Percentiles rank a stretch among this genome's conserved stretches.
These are phyloP conservation scores for Brasilioporus rufonigricans DNA, from an alignment of 768 basidiomycete species.

Conservation along the genomic window DNA sequence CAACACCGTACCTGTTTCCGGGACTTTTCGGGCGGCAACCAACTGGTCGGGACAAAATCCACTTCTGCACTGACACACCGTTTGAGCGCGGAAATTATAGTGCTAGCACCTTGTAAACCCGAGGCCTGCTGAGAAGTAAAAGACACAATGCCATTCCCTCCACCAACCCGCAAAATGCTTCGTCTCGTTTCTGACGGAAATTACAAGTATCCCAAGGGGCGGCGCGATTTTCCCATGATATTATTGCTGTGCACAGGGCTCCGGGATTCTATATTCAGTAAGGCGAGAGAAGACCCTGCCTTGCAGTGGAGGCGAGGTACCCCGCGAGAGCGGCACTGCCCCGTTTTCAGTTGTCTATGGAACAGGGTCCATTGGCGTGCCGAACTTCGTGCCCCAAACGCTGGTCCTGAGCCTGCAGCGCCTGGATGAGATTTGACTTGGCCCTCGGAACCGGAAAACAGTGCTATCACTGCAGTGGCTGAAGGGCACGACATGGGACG, in stretches of 20 bases:
- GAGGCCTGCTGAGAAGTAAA: slow-evolving; percentile 5
- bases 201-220: slow-evolving; percentile 18
- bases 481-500: slow-evolving; percentile 5
- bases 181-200: slow-evolving; percentile 21
- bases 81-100: no score
- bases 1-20: no score
- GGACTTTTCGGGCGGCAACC: no score
- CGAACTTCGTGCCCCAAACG: slow-evolving; percentile 7
- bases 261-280: slow-evolving; percentile 3
- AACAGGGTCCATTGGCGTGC: slow-evolving; percentile 1
- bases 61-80: no score
- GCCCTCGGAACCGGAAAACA: slow-evolving; percentile 25
- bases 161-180: background rate
- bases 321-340: slow-evolving; percentile 10
- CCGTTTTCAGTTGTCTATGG: background rate
- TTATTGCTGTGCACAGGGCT: background rate
- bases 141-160: slow-evolving; percentile 3
- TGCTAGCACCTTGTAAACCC: background rate
- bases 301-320: slow-evolving; percentile 21
- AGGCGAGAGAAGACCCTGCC: slow-evolving; percentile 12
- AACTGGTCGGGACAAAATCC: no score
- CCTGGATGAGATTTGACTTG: slow-evolving; percentile 13
- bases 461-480: background rate
- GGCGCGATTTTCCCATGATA: slow-evolving; percentile 8
- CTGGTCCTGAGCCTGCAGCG: slow-evolving; percentile 4